Evolutionary conservation across 306 rosid genomes (phyloP), one percentile per base, ranked within the genome.

Genomic region (Alnus glutinosa): DNA sequence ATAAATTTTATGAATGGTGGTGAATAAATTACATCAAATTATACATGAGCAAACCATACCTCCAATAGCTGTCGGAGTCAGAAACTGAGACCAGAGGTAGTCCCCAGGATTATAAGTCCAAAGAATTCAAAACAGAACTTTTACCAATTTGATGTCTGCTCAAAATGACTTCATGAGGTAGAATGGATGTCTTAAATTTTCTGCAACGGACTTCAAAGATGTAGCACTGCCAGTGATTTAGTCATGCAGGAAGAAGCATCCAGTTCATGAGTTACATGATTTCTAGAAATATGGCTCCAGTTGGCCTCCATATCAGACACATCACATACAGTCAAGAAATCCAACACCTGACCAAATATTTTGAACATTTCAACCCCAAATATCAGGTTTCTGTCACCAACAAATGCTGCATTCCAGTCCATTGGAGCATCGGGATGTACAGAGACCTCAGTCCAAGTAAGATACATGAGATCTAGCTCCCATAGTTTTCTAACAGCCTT

Each of bases 361-460:
- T 96, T 96, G 86, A 96, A 96, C 99, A 96, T 91, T 90, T 96
- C 99, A 28, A 89, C 86, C 76, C 99, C 99, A 71, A 96, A 93
- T 82, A 96, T 90, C 77, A 88, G 84, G 87, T 87, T 91, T 80
- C 92, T 83, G 66, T 89, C 93, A 0, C 94, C 91, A 75, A 91
- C 88, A 80, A 96, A 96, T 19, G 78, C 89, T 47, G 99, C 97
- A 81, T 90, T 96, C 98, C 99, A 96, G 85, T 96, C 99, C 99
- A 96, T 96, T 75, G 99, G 99, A 49, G 98, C 99, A 88, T 96
- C 99, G 11, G 99, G 99, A 86, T 96, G 99, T 75, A 91, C 93
- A 0, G 96, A 91, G 79, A 88, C 94, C 87, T 96, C 94, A 0
- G 86, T 78, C 99, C 99, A 96, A 76, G 86, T 82, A 67, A 89